Percentiles rank a stretch among this genome's conserved stretches.
phyloP scores from a whole-genome alignment of 202 grass and related monocot genomes.

The Eragrostis tef region DNA sequence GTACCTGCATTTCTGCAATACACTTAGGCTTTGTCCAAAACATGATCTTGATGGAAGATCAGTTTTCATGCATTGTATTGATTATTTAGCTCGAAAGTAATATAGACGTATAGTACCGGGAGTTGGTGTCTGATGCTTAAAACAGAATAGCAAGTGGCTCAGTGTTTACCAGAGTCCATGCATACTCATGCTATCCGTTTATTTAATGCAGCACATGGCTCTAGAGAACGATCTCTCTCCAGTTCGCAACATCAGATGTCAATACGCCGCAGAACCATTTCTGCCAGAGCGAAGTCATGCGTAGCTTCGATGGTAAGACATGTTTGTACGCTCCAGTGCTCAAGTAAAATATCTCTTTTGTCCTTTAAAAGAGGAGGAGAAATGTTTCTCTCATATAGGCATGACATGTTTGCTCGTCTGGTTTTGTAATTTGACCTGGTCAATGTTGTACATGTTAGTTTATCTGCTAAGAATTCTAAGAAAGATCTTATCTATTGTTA shows the following conservation, averaged over 20 bases:
- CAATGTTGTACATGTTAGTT: not conserved
- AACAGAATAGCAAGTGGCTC: not conserved
- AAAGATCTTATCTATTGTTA: not conserved
- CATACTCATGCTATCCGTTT: not conserved
- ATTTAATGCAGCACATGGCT: slow-evolving; percentile 35
- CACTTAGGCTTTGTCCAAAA: not conserved
- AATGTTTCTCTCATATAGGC: not conserved
- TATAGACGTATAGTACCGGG: not conserved
- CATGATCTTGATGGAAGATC: not conserved
- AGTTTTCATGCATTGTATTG: not conserved
- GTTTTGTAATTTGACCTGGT: not conserved
- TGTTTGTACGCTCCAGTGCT: not conserved
- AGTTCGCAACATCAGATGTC: not conserved
- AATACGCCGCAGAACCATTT: slow-evolving; percentile 5
- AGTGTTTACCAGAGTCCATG: slow-evolving; percentile 21
- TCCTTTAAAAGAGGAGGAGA: not conserved
- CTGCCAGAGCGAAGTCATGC: slow-evolving; percentile 6
- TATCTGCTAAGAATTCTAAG: not conserved
- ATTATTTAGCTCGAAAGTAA: not conserved
- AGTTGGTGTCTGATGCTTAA: slow-evolving; percentile 2
- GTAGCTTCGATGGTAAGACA: slow-evolving; percentile 39
- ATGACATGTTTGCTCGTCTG: not conserved
- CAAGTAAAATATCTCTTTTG: slow-evolving; percentile 17
- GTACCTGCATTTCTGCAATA: not conserved
- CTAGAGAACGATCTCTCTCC: not conserved